Evolutionary conservation across 306 rosid species (phyloP), one percentile per base, ranked within the genome.

Genomic region (Hippophae gyantsensis): DNA sequence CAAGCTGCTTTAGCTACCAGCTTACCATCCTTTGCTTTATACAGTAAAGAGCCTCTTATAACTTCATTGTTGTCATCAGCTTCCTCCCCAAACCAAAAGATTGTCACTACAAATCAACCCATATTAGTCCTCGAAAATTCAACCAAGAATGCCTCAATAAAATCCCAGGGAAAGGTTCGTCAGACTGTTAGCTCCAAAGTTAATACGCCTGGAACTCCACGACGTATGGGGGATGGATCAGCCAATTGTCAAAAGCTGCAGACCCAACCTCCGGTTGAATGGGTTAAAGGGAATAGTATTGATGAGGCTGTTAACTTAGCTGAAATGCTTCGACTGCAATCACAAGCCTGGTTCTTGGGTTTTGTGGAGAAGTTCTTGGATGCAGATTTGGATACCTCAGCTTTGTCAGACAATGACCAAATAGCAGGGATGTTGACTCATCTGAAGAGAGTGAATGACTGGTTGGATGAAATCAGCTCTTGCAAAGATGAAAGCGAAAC

Each of bases 361-460:
- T 89, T 80, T 58, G 95, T 89, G 43, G 95, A 86, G 84, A 80
- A 88, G 76, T 86, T 89, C 78, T 80, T 89, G 73, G 95, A 89
- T 61, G 78, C 78, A 3, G 94, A 87, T 13, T 84, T 76, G 25
- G 97, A 86, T 65, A 54, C 68, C 26, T 67, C 81, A 9, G 61
- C 74, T 23, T 63, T 89, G 78, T 89, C 95, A n/a, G 88, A 84
- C 68, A 89, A 89, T 41, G 93, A 85, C 54, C 93, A 89, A 77
- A 78, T 89, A 74, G 87, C 95, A 32, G 97, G 97, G 66, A 89
- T 86, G 82, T 73, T 86, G 74, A 84, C 88, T 63, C 97, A 89
- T 69, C 83, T 89, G 10, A 89, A 86, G 85, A 89, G 93, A 38
- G 97, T 89, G 66, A 89, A 89, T 7, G 89, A 89, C 72, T 89